These are phyloP conservation scores for Eimeria maxima DNA, from an alignment of 169 alveolate species.

Conservation along the genomic window DNA sequence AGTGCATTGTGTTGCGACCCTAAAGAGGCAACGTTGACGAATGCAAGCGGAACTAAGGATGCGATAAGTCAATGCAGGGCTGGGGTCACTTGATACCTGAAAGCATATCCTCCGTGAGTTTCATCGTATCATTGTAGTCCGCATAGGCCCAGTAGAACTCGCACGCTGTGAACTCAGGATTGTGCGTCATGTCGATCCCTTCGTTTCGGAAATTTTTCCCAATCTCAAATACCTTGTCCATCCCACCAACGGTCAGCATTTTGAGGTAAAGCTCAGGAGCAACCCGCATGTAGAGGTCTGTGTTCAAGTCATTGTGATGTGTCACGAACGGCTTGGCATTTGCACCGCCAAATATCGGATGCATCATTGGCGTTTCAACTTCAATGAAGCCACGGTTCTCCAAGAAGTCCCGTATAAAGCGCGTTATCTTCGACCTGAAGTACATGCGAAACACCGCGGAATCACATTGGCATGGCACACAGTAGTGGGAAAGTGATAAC, in stretches of 20 bases:
- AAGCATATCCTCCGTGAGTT: conserved; percentile 97
- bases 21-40: not conserved
- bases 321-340: conserved; percentile 99
- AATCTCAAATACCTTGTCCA: conserved; percentile 98
- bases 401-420: conserved; percentile 92
- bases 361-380: conserved; percentile 99
- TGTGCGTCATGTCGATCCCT: conserved; percentile 98
- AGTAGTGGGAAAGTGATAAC: not conserved
- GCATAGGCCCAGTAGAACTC: conserved; percentile 99
- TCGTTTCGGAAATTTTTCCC: conserved; percentile 99
- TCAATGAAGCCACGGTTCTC: conserved; percentile 97
- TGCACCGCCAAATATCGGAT: conserved; percentile 98
- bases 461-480: not conserved
- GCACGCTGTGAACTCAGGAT: conserved; percentile 99
- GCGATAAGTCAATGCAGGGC: not conserved
- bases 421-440: conserved; percentile 90
- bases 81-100: conserved; percentile 83
- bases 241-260: conserved; percentile 97
- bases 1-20: not conserved
- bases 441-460: not conserved
- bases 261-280: conserved; percentile 99
- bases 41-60: not conserved
- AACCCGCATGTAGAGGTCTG: conserved; percentile 98
- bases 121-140: conserved; percentile 98
- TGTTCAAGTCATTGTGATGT: conserved; percentile 97